Evolutionary conservation across 257 asterid species (phyloP).

Genomic region (Capsicum chinense): DNA sequence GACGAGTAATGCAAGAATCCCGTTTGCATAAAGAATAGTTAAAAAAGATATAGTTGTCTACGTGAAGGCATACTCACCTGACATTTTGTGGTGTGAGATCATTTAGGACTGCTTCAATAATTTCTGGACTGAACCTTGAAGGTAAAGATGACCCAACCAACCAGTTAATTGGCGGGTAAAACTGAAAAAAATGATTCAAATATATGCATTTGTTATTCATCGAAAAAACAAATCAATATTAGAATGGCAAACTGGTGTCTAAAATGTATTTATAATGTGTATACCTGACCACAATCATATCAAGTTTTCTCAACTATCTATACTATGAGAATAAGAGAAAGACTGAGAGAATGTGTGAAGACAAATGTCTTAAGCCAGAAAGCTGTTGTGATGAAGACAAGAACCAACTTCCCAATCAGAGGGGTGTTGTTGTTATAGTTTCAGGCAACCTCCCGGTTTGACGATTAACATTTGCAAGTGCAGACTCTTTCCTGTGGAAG

Average conservation of each 20-base stretch:
- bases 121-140: slow-evolving; percentile 62
- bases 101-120: slow-evolving; percentile 64
- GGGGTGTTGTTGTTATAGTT: slow-evolving; percentile 10
- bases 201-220: neutral
- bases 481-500: neutral
- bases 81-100: slow-evolving; percentile 79
- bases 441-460: neutral
- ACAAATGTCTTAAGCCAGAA: neutral
- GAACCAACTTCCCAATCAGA: slow-evolving; percentile 11
- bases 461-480: neutral
- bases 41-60: neutral
- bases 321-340: slow-evolving; percentile 3
- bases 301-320: slow-evolving; percentile 21
- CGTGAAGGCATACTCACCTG: slow-evolving; percentile 51
- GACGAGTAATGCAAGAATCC: neutral
- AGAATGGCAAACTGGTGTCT: neutral
- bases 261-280: slow-evolving; percentile 4
- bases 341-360: neutral
- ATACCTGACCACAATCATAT: slow-evolving; percentile 2
- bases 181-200: slow-evolving; percentile 45
- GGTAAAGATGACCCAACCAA: slow-evolving; percentile 89
- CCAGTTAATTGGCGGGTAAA: slow-evolving; percentile 91
- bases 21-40: neutral
- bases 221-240: neutral
- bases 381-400: neutral